A percentile compares a stretch with the other conserved stretches of the same genome.
These are phyloP conservation scores for Albugo candida DNA, from an alignment of 352 stramenopile species.

Conservation along the genomic window DNA sequence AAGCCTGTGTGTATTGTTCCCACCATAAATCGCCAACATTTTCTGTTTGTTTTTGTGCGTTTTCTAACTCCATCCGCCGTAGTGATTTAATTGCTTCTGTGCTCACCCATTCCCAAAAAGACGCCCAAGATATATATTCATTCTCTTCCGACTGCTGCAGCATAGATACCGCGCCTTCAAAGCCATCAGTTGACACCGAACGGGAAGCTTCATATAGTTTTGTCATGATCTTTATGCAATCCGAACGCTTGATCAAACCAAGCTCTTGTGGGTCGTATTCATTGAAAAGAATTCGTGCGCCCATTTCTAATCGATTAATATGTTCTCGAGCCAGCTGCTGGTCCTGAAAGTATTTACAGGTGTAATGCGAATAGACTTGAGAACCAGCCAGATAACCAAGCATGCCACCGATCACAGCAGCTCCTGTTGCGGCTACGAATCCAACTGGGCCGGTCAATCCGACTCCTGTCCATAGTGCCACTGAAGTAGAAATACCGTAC, in stretches of 20 bases:
- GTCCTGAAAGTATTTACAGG: slow-evolving; percentile 45
- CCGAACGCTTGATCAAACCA: slow-evolving; percentile 41
- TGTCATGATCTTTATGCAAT: slow-evolving; percentile 54
- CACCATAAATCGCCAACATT: slow-evolving; percentile 39
- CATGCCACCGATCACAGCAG: slow-evolving; percentile 64
- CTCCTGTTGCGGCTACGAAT: slow-evolving; percentile 51
- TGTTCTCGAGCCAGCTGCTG: slow-evolving; percentile 65
- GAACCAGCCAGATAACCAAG: slow-evolving; percentile 67
- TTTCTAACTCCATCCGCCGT: slow-evolving; percentile 34
- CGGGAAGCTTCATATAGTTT: slow-evolving; percentile 59
- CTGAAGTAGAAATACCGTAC: slow-evolving; percentile 42
- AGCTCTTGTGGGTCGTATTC: slow-evolving; percentile 47
- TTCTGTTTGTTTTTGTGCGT: slow-evolving; percentile 21
- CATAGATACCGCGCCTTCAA: slow-evolving; percentile 31
- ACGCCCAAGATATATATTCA: slow-evolving; percentile 50
- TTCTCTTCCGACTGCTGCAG: slow-evolving; percentile 38
- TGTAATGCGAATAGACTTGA: slow-evolving; percentile 58
- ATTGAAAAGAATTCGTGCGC: slow-evolving; percentile 63
- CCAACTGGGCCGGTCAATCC: slow-evolving; percentile 55
- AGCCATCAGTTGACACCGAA: slow-evolving; percentile 38
- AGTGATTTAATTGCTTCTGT: slow-evolving; percentile 49
- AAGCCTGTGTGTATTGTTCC: slow-evolving; percentile 32
- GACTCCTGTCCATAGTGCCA: slow-evolving; percentile 69
- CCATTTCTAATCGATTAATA: slow-evolving; percentile 66
- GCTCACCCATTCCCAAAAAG: slow-evolving; percentile 80